Evolutionary conservation across 192 early-diverging fungal species (phyloP), one percentile per base, ranked within the genome.

Genomic region (Lobulomyces angularis): DNA sequence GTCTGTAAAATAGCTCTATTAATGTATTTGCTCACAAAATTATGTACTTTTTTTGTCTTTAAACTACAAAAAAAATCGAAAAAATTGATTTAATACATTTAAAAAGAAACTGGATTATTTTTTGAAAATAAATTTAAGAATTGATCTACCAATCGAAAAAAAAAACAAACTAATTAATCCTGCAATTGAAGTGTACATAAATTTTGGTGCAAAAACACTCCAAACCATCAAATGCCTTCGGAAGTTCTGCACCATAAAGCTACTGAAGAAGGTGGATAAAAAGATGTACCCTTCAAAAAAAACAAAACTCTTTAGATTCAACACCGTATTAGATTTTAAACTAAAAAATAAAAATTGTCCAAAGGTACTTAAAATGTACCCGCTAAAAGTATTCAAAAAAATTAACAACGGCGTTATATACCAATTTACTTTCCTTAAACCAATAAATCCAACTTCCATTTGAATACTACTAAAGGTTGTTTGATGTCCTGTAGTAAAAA

Each of bases 191-290:
- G 37, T 23, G 16, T 8, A 63, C 59, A 96, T 71, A 45, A 84
- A 89, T 46, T 89, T 67, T 1, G 92, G 90, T 7, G 84, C 88
- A 82, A 88, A 96, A 6, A 93, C 71, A 44, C 86, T 88, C 92
- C 90, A 96, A n/a, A 89, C 85, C 92, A 93, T 93, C 45, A 93
- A 66, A 56, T 96, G 90, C 1, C 92, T 63, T 32, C 84, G 56
- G 54, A 87, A 83, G 48, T 62, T 56, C 7, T 71, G 81, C 0
- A 79, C 83, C 27, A n/a, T n/a, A n/a, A n/a, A n/a, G n/a, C n/a
- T n/a, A n/a, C n/a, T n/a, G n/a, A 67, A 65, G 24, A 71, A 52
- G 21, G 77, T 72, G 8, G 67, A 46, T 22, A 55, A 58, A 1
- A 51, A 47, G 33, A 71, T 31, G 2, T 67, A 41, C 32, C 67